A percentile compares a stretch with the other conserved stretches of the same genome.
Evolutionary conservation across 306 rosid species (phyloP).

Genomic region (Vigna reflexopilosa): DNA sequence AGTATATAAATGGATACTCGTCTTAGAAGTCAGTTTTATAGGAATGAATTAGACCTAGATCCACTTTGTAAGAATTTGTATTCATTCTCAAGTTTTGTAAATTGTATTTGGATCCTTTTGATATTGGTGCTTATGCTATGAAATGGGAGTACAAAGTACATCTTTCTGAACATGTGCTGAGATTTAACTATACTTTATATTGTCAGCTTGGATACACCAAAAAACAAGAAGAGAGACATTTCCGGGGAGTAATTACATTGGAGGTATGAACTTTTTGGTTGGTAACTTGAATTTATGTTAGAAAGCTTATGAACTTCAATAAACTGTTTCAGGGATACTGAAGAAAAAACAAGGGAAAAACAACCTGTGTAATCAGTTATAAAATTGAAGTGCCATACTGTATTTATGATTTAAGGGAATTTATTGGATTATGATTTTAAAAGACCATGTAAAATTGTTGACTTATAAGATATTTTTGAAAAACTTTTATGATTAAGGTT

Average conservation of each 20-base stretch:
- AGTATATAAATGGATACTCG: no score
- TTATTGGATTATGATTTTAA: no score
- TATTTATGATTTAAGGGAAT: conserved; percentile 2
- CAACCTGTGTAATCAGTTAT: conserved; percentile 25
- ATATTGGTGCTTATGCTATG: background rate
- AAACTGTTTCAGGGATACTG: conserved; percentile 18
- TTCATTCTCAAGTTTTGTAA: conserved; percentile 10
- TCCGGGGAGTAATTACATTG: conserved; percentile 62
- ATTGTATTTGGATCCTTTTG: background rate
- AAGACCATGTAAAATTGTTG: no score
- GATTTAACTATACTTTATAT: conserved; percentile 31
- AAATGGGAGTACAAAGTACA: background rate
- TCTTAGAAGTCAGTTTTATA: no score
- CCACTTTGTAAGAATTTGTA: background rate
- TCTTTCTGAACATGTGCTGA: conserved; percentile 25
- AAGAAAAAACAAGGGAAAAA: conserved; percentile 17
- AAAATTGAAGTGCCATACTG: background rate
- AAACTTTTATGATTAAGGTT: no score
- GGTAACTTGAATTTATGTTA: conserved; percentile 33
- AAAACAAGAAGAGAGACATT: conserved; percentile 66
- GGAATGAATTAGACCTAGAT: no score
- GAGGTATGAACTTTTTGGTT: conserved; percentile 55
- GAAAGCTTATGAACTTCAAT: conserved; percentile 30
- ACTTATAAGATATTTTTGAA: no score
- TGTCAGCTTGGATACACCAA: conserved; percentile 71